A percentile compares a stretch with the other conserved stretches of the same genome.
These are phyloP conservation scores for Apiotrichum laibachii DNA, from an alignment of 1,284 basidiomycete genomes.

Conservation along the genomic window DNA sequence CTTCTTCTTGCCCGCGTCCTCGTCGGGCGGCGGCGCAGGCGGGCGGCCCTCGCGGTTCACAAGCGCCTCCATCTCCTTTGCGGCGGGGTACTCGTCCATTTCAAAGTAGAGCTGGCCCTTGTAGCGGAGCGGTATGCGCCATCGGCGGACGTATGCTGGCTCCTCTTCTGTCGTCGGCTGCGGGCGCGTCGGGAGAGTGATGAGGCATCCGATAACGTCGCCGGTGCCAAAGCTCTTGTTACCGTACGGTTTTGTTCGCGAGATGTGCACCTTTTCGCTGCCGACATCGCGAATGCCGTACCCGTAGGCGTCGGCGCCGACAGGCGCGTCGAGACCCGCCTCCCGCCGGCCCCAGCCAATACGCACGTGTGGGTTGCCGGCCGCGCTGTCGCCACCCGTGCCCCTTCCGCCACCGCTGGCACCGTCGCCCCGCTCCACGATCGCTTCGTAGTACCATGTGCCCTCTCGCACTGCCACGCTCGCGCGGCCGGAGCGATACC, in stretches of 20 bases:
- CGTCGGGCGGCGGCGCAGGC: slow-evolving; percentile 22
- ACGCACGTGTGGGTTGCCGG: slow-evolving; percentile 66
- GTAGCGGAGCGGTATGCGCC: slow-evolving; percentile 87
- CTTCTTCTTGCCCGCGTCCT: slow-evolving; percentile 45
- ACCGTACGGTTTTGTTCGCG: slow-evolving; percentile 75
- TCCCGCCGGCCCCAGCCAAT: slow-evolving; percentile 91
- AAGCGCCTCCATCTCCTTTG: slow-evolving; percentile 90
- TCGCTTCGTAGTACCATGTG: slow-evolving; percentile 91
- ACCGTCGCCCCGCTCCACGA: slow-evolving; percentile 65
- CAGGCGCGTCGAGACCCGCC: slow-evolving; percentile 85
- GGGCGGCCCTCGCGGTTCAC: slow-evolving; percentile 62
- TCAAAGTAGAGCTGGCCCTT: slow-evolving; percentile 98
- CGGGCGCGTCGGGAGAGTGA: slow-evolving; percentile 64
- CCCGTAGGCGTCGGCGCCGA: slow-evolving; percentile 88
- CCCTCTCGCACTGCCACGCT: slow-evolving; percentile 88
- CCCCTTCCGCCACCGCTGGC: slow-evolving; percentile 54
- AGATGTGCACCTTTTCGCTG: slow-evolving; percentile 84
- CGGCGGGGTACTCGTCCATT: slow-evolving; percentile 80
- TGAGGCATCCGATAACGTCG: slow-evolving; percentile 79
- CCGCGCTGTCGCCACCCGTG: slow-evolving; percentile 27
- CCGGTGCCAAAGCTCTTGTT: slow-evolving; percentile 65
- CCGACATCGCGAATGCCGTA: slow-evolving; percentile 88
- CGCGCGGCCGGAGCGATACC: slow-evolving; percentile 83
- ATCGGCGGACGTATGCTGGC: slow-evolving; percentile 69
- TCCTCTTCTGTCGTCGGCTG: slow-evolving; percentile 59